Evolutionary conservation across 805 yeast genomes (phyloP).

Genomic region (Metschnikowia kunwiensis): DNA sequence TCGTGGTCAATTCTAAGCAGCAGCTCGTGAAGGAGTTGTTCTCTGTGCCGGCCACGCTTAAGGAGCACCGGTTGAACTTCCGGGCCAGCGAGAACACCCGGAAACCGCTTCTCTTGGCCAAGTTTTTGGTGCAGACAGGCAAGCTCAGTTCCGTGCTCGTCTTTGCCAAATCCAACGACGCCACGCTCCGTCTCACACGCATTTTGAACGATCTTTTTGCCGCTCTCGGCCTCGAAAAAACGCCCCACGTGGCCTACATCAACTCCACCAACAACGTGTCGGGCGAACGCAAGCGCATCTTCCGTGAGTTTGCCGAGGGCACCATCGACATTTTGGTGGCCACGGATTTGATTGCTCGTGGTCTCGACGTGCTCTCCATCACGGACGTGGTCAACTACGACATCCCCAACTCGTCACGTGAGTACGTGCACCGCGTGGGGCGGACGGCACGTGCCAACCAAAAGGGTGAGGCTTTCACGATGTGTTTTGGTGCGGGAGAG

Average conservation of each 20-base stretch:
- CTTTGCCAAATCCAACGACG: conserved; percentile 78
- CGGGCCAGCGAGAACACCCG: conserved; percentile 37
- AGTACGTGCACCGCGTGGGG: conserved; percentile 94
- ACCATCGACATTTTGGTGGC: conserved; percentile 58
- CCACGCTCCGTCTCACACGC: conserved; percentile 75
- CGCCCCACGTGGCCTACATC: conserved; percentile 38
- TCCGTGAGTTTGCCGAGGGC: conserved; percentile 57
- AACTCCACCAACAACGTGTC: conserved; percentile 56
- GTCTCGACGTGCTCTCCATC: conserved; percentile 74
- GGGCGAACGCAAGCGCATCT: conserved; percentile 49
- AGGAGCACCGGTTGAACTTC: conserved; percentile 44
- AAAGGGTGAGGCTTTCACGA: conserved; percentile 68
- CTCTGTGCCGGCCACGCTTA: conserved; percentile 54
- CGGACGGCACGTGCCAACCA: conserved; percentile 94
- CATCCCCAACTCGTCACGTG: conserved; percentile 81
- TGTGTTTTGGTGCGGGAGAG: conserved; percentile 79
- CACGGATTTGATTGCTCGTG: conserved; percentile 95
- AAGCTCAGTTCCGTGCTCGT: conserved; percentile 47
- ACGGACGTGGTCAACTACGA: conserved; percentile 85
- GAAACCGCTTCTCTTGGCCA: conserved; percentile 74
- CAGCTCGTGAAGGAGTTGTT: conserved; percentile 52
- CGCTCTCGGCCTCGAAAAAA: conserved; percentile 16
- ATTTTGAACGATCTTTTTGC: conserved; percentile 46
- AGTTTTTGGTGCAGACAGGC: conserved; percentile 41
- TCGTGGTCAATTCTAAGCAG: conserved; percentile 63